phyloP scores from a whole-genome alignment of 2,329 filamentous ascomycete genomes.

The Verticillium tricorpus region DNA sequence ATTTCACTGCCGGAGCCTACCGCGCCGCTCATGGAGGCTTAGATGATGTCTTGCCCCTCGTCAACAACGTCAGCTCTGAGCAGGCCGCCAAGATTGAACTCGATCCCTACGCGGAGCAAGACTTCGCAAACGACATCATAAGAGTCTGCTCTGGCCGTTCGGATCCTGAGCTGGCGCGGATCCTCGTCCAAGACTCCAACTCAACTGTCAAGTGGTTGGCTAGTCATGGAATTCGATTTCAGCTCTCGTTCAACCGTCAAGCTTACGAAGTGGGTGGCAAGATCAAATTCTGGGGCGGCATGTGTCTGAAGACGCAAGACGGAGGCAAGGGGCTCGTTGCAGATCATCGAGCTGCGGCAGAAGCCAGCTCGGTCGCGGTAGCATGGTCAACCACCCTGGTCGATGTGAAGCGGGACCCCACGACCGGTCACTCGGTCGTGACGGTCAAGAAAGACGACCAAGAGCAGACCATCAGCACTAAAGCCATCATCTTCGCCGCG shows the following conservation, averaged over 20 bases:
- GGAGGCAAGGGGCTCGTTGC: slow-evolving; percentile 56
- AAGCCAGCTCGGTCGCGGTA: slow-evolving; percentile 35
- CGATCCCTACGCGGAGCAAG: slow-evolving; percentile 45
- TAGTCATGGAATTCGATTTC: slow-evolving; percentile 49
- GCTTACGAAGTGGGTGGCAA: slow-evolving; percentile 58
- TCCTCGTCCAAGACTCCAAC: slow-evolving; percentile 48
- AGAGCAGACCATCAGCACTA: slow-evolving; percentile 23
- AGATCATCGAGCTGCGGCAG: slow-evolving; percentile 40
- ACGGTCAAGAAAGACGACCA: slow-evolving; percentile 25
- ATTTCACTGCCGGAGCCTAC: slow-evolving; percentile 62
- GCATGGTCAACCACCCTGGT: slow-evolving; percentile 41
- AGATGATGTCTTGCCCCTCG: slow-evolving; percentile 52
- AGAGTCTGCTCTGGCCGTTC: slow-evolving; percentile 52
- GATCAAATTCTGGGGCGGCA: slow-evolving; percentile 63
- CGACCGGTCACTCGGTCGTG: slow-evolving; percentile 21
- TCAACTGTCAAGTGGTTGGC: slow-evolving; percentile 51
- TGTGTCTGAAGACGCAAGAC: slow-evolving; percentile 54
- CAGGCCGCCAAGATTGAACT: slow-evolving; percentile 51
- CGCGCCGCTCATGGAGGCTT: slow-evolving; percentile 53
- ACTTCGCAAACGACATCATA: slow-evolving; percentile 53
- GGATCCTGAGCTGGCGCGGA: slow-evolving; percentile 41
- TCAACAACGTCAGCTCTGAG: slow-evolving; percentile 51
- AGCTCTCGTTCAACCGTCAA: slow-evolving; percentile 61
- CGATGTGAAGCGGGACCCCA: slow-evolving; percentile 26
- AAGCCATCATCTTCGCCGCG: slow-evolving; percentile 48